Conservation (phyloP, 176 grass and related monocot species). For the Juncus inflexus region DNA sequence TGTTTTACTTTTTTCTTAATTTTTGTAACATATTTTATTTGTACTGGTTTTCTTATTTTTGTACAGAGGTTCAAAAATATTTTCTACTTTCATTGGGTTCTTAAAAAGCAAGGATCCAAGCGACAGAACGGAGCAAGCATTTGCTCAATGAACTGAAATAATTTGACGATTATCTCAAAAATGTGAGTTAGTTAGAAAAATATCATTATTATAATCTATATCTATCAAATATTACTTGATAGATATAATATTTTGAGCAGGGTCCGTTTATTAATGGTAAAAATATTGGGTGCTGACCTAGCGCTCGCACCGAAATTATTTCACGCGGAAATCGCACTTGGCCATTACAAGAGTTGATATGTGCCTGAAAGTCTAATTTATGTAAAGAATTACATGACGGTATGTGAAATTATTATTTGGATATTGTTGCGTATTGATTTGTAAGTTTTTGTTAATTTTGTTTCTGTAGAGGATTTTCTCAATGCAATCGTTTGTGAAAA, state of each 20-base stretch:
- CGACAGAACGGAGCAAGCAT: slow-evolving; percentile 70
- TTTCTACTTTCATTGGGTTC: slow-evolving; percentile 81
- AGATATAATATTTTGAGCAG: slow-evolving; percentile 30
- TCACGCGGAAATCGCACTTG: slow-evolving; percentile 85
- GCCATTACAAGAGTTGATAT: slow-evolving; percentile 27
- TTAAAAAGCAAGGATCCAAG: slow-evolving; percentile 80
- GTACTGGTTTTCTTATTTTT: slow-evolving; percentile 27
- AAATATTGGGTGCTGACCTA: slow-evolving; percentile 67
- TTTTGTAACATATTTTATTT: too few relatives aligned
- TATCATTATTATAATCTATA: too few relatives aligned
- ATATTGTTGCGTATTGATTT: not conserved
- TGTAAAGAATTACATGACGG: not conserved
- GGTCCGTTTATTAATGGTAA: slow-evolving; percentile 83
- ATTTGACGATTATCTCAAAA: slow-evolving; percentile 70
- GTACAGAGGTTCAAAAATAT: slow-evolving; percentile 81
- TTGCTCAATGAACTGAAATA: slow-evolving; percentile 55
- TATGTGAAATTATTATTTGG: not conserved
- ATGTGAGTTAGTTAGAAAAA: slow-evolving; percentile 46
- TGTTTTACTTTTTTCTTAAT: not conserved
- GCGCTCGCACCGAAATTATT: slow-evolving; percentile 81
- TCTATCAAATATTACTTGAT: not conserved
- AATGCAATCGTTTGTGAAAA: slow-evolving; percentile 81
- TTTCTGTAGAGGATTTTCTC: slow-evolving; percentile 62
- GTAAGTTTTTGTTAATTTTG: slow-evolving; percentile 11
- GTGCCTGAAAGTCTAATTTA: not conserved